A percentile compares a stretch with the other conserved stretches of the same genome.
phyloP scores from a whole-genome alignment of 129 eudicot genomes.

The Gnaphalium uliginosum region DNA sequence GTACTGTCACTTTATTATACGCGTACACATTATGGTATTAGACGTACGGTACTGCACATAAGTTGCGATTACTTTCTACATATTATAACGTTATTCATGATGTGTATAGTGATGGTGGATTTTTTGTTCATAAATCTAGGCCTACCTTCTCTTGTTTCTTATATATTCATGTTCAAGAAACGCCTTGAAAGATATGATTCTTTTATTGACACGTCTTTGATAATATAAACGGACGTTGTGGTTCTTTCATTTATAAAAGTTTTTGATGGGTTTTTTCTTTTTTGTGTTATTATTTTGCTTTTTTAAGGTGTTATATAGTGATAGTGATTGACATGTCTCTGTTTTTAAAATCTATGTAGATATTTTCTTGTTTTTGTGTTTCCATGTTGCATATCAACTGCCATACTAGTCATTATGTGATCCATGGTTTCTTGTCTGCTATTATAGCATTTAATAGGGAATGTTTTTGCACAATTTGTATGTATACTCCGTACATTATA shows the following conservation, averaged over 20 bases:
- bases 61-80: background rate
- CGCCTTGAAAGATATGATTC: constrained; percentile 4
- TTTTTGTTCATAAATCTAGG: constrained; percentile 22
- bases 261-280: background rate
- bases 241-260: constrained; percentile 7
- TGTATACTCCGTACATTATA: background rate
- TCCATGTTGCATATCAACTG: constrained; percentile 31
- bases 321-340: background rate
- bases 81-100: background rate
- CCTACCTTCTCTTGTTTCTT: constrained; percentile 28
- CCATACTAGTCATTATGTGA: constrained; percentile 12
- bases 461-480: constrained; percentile 23
- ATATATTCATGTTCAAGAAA: constrained; percentile 15
- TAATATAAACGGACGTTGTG: background rate
- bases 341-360: background rate
- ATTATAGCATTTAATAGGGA: constrained; percentile 22
- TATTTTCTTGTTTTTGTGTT: constrained; percentile 20
- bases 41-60: too few relatives aligned
- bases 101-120: constrained; percentile 10
- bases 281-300: background rate
- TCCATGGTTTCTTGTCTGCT: constrained; percentile 26
- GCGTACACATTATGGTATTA: too few relatives aligned
- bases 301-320: background rate
- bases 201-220: constrained; percentile 16
- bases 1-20: too few relatives aligned